Conservation (phyloP, 805 yeast genomes). For the Candida berthetii region DNA sequence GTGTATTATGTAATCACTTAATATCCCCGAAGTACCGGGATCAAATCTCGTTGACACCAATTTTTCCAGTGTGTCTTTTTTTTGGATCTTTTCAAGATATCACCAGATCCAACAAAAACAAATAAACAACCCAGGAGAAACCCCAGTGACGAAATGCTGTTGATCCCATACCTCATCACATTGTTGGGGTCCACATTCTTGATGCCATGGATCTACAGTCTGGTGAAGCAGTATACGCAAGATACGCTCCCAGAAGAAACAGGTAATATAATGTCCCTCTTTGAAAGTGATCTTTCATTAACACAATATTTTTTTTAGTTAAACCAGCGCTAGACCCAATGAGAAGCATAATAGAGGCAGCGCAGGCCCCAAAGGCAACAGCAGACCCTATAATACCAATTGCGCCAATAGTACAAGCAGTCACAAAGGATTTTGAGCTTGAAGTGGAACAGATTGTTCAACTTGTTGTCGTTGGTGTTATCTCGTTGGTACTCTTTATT, state of each 20-base stretch:
- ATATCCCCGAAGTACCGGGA: too few species aligned
- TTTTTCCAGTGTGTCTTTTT: not conserved
- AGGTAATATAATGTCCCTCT: not conserved
- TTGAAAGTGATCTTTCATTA: too few species aligned
- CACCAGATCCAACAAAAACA: not conserved
- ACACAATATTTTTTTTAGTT: not conserved
- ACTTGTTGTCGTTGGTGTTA: not conserved
- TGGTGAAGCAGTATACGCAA: not conserved
- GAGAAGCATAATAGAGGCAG: not conserved
- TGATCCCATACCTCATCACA: not conserved
- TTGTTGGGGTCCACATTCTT: not conserved
- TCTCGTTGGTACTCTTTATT: not conserved
- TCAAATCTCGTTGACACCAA: too few species aligned
- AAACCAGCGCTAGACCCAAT: not conserved
- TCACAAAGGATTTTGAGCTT: not conserved
- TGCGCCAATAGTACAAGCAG: not conserved
- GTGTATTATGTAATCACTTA: too few species aligned
- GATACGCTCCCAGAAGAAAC: not conserved
- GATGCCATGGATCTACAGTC: not conserved
- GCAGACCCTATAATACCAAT: not conserved
- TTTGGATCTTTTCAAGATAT: not conserved
- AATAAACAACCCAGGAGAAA: not conserved
- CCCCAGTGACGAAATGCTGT: too few species aligned
- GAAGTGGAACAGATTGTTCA: not conserved
- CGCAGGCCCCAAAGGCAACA: not conserved